Evolutionary conservation across 768 basidiomycete species (phyloP).

Genomic region (Podaxis mareebaensis): DNA sequence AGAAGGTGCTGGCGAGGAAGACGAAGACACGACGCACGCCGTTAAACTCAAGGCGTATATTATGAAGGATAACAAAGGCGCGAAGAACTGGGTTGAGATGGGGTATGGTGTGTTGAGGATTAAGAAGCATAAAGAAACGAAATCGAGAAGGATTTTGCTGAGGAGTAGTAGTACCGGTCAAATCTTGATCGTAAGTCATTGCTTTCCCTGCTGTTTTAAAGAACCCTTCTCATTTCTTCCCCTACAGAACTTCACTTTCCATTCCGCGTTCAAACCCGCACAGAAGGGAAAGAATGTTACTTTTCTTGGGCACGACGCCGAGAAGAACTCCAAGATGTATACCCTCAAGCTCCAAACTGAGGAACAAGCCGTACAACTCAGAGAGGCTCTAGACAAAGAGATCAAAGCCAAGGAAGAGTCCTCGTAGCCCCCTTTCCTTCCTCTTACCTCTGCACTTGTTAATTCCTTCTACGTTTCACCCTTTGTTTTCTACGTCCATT

Average conservation of each 20-base stretch:
- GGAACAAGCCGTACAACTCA: slow-evolving; percentile 55
- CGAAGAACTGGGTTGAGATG: slow-evolving; percentile 60
- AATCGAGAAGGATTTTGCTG: slow-evolving; percentile 59
- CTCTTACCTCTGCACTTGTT: neutral
- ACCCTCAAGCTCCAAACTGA: slow-evolving; percentile 62
- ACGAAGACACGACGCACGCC: slow-evolving; percentile 66
- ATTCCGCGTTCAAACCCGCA: slow-evolving; percentile 55
- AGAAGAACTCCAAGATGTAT: slow-evolving; percentile 56
- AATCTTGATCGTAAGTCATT: slow-evolving; percentile 62
- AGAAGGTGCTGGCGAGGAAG: slow-evolving; percentile 82
- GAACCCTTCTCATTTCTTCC: slow-evolving; percentile 8
- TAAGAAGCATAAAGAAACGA: slow-evolving; percentile 71
- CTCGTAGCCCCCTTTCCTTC: neutral
- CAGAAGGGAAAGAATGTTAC: slow-evolving; percentile 53
- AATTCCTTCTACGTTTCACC: neutral
- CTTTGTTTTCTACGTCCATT: neutral
- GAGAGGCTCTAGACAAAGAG: slow-evolving; percentile 62
- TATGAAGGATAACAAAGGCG: slow-evolving; percentile 45
- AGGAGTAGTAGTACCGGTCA: slow-evolving; percentile 77
- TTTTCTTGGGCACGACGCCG: slow-evolving; percentile 69
- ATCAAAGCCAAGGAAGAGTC: slow-evolving; percentile 40
- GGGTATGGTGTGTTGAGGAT: slow-evolving; percentile 72
- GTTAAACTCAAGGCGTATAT: slow-evolving; percentile 65
- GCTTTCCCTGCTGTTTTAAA: neutral
- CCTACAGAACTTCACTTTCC: slow-evolving; percentile 73